Percentiles rank a stretch among this genome's conserved stretches.
Conservation (phyloP, 1,284 basidiomycete genomes). For the Cutaneotrichosporon daszewskae region DNA sequence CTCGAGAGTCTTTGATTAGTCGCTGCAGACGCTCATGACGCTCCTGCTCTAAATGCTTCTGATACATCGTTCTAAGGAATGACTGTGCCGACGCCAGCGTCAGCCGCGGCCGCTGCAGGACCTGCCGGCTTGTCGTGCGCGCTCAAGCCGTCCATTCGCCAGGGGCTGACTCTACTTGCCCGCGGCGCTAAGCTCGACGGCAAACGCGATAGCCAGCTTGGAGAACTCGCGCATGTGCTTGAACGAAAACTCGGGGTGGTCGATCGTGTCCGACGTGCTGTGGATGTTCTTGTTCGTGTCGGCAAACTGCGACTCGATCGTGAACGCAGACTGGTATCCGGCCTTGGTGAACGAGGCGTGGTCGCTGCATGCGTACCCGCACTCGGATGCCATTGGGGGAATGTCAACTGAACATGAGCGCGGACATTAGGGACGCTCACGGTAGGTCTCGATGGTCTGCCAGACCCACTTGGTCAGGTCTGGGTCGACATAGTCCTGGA, state of each 20-base stretch:
- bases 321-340: slow-evolving; percentile 76
- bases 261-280: slow-evolving; percentile 69
- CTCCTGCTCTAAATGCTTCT: too few relatives aligned
- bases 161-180: too few relatives aligned
- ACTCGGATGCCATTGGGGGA: slow-evolving; percentile 54
- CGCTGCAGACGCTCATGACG: not conserved
- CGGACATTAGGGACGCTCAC: slow-evolving; percentile 21
- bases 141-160: too few relatives aligned
- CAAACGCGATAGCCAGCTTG: slow-evolving; percentile 79
- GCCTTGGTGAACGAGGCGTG: slow-evolving; percentile 72
- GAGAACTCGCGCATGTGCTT: slow-evolving; percentile 61
- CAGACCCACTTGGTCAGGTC: slow-evolving; percentile 69
- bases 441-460: slow-evolving; percentile 63
- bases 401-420: slow-evolving; percentile 33
- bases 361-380: slow-evolving; percentile 93
- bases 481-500: slow-evolving; percentile 77
- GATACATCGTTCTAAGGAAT: too few relatives aligned
- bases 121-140: too few relatives aligned
- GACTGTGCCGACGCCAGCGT: too few relatives aligned
- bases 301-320: slow-evolving; percentile 53
- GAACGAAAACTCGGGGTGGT: slow-evolving; percentile 78
- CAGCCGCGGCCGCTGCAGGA: too few relatives aligned
- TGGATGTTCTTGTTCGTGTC: slow-evolving; percentile 73
- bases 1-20: too few relatives aligned
- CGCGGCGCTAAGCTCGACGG: slow-evolving; percentile 61